Percentiles rank a stretch among this genome's conserved stretches.
Evolutionary conservation across 1,284 basidiomycete species (phyloP).

Genomic region (Heterobasidion parviporum): DNA sequence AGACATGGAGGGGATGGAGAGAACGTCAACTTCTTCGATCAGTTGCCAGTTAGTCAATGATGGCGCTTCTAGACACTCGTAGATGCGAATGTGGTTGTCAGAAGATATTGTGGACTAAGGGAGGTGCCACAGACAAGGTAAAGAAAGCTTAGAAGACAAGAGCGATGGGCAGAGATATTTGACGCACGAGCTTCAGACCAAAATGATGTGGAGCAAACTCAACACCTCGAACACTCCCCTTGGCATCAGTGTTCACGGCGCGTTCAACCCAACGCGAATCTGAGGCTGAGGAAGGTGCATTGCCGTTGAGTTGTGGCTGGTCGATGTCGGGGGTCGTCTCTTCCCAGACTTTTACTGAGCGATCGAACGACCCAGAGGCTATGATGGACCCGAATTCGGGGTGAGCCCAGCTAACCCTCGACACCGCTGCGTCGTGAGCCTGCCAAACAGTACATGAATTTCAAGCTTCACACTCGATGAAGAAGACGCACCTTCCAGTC

Average conservation of each 20-base stretch:
- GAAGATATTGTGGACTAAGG: constrained; percentile 76
- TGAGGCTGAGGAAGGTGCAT: constrained; percentile 12
- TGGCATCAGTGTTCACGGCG: constrained; percentile 71
- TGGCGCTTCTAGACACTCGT: constrained; percentile 84
- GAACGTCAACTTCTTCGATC: constrained; percentile 72
- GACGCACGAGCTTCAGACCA: constrained; percentile 76
- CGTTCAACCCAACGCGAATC: constrained; percentile 65
- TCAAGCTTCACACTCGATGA: background rate
- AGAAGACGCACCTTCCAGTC: constrained; percentile 71
- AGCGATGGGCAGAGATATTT: background rate
- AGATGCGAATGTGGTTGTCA: constrained; percentile 80
- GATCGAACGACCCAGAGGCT: constrained; percentile 81
- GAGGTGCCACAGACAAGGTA: background rate
- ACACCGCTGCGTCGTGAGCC: constrained; percentile 85
- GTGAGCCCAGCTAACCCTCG: constrained; percentile 82
- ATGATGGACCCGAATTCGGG: constrained; percentile 83
- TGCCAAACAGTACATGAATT: constrained; percentile 21
- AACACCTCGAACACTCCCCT: constrained; percentile 75
- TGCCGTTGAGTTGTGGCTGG: constrained; percentile 24
- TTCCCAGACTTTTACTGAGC: constrained; percentile 88
- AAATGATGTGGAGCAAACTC: constrained; percentile 84
- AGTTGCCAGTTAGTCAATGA: constrained; percentile 76
- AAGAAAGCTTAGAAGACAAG: background rate
- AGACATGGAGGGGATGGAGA: constrained; percentile 40
- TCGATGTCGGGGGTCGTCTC: constrained; percentile 39